Conservation (phyloP, 2,329 filamentous ascomycete genomes). For the Trichophaea hybrida region DNA sequence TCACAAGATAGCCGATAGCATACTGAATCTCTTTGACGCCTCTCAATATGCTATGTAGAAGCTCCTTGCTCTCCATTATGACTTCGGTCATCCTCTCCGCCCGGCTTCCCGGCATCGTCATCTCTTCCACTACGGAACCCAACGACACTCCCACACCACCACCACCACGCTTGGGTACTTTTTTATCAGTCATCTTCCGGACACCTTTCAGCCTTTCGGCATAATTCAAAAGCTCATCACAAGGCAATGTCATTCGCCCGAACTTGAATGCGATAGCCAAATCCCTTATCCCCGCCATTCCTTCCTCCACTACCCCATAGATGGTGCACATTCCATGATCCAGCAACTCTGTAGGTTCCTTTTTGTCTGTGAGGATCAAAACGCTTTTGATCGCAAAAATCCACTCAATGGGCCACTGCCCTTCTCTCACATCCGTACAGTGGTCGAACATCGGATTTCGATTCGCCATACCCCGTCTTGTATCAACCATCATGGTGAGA, state of each 20-base stretch:
- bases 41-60: conserved; percentile 73
- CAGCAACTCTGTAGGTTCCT: conserved; percentile 69
- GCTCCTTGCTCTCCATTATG: conserved; percentile 83
- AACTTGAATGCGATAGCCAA: conserved; percentile 81
- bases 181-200: conserved; percentile 35
- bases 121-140: conserved; percentile 58
- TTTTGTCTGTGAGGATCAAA: conserved; percentile 58
- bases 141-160: conserved; percentile 48
- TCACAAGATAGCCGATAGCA: conserved; percentile 74
- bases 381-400: conserved; percentile 74
- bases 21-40: conserved; percentile 96
- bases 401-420: conserved; percentile 79
- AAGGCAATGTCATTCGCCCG: conserved; percentile 76
- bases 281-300: conserved; percentile 75
- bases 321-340: conserved; percentile 81
- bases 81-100: conserved; percentile 61
- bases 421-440: conserved; percentile 47
- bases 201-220: conserved; percentile 35
- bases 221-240: conserved; percentile 64
- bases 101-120: conserved; percentile 51
- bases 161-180: background rate
- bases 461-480: conserved; percentile 79
- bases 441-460: conserved; percentile 78
- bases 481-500: conserved; percentile 77
- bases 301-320: conserved; percentile 76